Evolutionary conservation across 2,329 filamentous ascomycete species (phyloP), one percentile per base, ranked within the genome.

Genomic region (Nemania sp.): DNA sequence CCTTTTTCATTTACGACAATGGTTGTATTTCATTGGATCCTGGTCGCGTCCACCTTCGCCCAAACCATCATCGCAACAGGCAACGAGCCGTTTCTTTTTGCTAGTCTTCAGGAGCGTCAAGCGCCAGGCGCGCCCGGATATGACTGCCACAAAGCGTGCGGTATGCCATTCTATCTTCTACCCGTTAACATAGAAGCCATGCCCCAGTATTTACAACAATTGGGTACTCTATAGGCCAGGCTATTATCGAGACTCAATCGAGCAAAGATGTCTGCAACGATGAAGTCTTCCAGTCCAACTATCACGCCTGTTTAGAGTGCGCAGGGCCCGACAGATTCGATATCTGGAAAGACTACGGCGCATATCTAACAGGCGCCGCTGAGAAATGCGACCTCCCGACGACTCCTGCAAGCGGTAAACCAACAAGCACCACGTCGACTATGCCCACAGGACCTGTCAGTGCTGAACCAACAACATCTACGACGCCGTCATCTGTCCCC

Each of bases 271-370:
- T 49, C 3, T 53, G 51, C 39, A 43, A 15, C 23, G 31, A 53
- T 20, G 24, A 44, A 8, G 51, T 15, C 7, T 53, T 53, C 31
- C 23, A 48, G 14, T 7, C 26, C 44, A 37, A 49, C 39, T 53
- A 53, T 4, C 23, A 37, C 3, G 44, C 19, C n/a, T 53, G 51
- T 24, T 11, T 53, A n/a, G n/a, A 43, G 31, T 53, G 51, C 20
- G 45, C 51, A 2, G 51, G 51, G 5, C 44, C 51, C 6, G 44
- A 53, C 23, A 53, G 49, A 14, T 17, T 30, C 19, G 39, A 53
- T 8, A 53, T 53, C 15, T 53, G 51, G 51, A 43, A 53, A 20
- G 34, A 37, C 24, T 53, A 53, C n/a, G 44, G 51, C 19, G 17
- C 19, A 8, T 40, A 44, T 12, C 15, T 53, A 14, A 43, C 51